These are phyloP conservation scores for Coix lacrymajobi DNA, from an alignment of 176 grass and related monocot species.

Conservation along the genomic window DNA sequence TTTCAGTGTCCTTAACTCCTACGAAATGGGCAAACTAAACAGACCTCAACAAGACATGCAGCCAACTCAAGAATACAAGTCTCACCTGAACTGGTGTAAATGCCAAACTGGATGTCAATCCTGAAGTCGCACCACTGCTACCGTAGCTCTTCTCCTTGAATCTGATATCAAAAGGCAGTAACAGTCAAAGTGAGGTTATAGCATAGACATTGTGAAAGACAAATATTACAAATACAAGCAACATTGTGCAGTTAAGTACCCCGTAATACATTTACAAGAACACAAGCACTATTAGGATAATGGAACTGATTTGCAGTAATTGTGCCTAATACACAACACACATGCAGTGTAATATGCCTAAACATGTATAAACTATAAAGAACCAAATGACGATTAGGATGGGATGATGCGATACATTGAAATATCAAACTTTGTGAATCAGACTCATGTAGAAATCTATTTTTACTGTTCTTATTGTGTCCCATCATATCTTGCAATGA, in stretches of 20 bases:
- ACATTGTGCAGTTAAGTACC: neutral
- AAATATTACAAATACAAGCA: conserved; percentile 8
- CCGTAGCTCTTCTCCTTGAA: conserved; percentile 90
- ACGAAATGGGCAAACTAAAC: neutral
- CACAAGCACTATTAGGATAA: neutral
- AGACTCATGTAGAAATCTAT: neutral
- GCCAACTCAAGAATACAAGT: neutral
- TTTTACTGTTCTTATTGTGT: neutral
- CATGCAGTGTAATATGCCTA: neutral
- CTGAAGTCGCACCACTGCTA: conserved; percentile 78
- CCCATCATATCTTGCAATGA: neutral
- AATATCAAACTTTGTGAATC: neutral
- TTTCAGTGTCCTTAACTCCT: neutral
- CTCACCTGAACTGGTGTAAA: conserved; percentile 94
- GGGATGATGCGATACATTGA: neutral
- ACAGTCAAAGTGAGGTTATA: neutral
- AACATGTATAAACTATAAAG: neutral
- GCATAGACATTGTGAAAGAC: neutral
- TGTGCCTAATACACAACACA: neutral
- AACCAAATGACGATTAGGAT: neutral
- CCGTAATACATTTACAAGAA: neutral
- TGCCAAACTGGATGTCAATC: conserved; percentile 87
- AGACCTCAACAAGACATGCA: neutral
- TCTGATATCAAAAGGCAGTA: conserved; percentile 44
- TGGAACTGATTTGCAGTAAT: neutral